phyloP scores from a whole-genome alignment of 352 stramenopile species.

The Globisporangium perplexum region DNA sequence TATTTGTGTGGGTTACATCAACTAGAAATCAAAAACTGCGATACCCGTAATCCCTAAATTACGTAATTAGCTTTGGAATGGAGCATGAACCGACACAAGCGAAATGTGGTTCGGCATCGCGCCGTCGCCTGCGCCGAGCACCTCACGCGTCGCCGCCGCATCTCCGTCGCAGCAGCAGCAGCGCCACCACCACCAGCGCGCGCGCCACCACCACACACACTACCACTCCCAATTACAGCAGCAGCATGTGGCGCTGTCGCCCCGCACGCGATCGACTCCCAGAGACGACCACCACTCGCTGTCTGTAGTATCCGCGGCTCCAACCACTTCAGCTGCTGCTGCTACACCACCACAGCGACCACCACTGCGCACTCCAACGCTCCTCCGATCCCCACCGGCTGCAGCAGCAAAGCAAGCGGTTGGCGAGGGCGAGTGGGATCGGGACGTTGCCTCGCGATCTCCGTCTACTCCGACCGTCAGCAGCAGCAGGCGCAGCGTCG shows the following conservation, averaged over 20 bases:
- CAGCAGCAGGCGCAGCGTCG: not conserved
- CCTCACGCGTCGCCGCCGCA: slow-evolving; percentile 29
- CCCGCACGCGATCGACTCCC: not conserved
- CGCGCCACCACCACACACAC: slow-evolving; percentile 15
- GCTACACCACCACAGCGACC: not conserved
- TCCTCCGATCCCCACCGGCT: not conserved
- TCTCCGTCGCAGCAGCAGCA: not conserved
- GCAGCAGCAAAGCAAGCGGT: not conserved
- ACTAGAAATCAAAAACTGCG: too few relatives aligned
- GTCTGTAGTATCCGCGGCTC: not conserved
- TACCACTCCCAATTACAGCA: not conserved
- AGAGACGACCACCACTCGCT: not conserved
- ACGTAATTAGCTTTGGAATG: not conserved
- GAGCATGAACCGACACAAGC: not conserved
- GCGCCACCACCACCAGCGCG: slow-evolving; percentile 7
- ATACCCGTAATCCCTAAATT: too few relatives aligned
- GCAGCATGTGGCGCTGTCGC: not conserved
- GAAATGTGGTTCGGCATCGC: slow-evolving; percentile 72
- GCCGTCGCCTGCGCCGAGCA: slow-evolving; percentile 23
- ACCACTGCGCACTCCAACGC: not conserved
- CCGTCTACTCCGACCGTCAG: not conserved
- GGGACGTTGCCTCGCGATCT: not conserved
- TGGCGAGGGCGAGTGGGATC: not conserved
- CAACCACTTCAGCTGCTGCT: not conserved
- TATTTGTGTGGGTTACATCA: too few relatives aligned